Evolutionary conservation across 2,329 filamentous ascomycete species (phyloP).

Genomic region (Sarocladiaceae sp.): DNA sequence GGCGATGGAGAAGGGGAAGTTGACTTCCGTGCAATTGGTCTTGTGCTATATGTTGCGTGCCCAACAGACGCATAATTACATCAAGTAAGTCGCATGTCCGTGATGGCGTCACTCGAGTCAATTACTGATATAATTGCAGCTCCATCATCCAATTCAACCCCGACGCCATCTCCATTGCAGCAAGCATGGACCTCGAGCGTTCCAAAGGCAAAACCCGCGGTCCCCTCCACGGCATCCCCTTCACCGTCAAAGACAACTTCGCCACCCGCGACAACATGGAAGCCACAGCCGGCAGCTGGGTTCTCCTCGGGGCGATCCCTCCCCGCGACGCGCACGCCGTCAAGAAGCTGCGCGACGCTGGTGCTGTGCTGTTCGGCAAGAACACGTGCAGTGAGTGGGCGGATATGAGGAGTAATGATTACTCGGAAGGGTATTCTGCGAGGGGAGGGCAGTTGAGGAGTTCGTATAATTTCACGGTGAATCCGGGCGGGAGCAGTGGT

Average conservation of each 20-base stretch:
- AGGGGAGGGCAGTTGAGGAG: conserved; percentile 61
- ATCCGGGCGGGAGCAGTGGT: conserved; percentile 65
- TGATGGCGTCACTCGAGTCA: not conserved
- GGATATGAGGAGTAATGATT: conserved; percentile 63
- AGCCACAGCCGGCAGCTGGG: conserved; percentile 68
- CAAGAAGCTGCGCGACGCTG: conserved; percentile 55
- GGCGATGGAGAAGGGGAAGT: conserved; percentile 21
- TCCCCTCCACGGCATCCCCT: conserved; percentile 19
- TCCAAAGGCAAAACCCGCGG: conserved; percentile 14
- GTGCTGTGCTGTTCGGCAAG: conserved; percentile 68
- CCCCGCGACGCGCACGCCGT: conserved; percentile 30
- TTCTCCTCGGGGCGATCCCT: conserved; percentile 40
- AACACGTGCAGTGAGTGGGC: conserved; percentile 71
- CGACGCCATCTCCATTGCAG: conserved; percentile 13
- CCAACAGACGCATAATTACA: conserved; percentile 59
- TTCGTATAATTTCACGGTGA: conserved; percentile 65
- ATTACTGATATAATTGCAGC: not conserved
- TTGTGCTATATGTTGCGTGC: conserved; percentile 59
- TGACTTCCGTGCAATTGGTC: conserved; percentile 21
- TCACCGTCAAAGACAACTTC: conserved; percentile 45
- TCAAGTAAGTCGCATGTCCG: conserved; percentile 44
- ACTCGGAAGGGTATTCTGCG: conserved; percentile 63
- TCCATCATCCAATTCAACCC: conserved; percentile 11
- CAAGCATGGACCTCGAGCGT: conserved; percentile 18
- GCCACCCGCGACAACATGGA: conserved; percentile 66